Base-by-base conservation (phyloP, 352 stramenopile genomes). In the Globisporangium ultimum region DNA sequence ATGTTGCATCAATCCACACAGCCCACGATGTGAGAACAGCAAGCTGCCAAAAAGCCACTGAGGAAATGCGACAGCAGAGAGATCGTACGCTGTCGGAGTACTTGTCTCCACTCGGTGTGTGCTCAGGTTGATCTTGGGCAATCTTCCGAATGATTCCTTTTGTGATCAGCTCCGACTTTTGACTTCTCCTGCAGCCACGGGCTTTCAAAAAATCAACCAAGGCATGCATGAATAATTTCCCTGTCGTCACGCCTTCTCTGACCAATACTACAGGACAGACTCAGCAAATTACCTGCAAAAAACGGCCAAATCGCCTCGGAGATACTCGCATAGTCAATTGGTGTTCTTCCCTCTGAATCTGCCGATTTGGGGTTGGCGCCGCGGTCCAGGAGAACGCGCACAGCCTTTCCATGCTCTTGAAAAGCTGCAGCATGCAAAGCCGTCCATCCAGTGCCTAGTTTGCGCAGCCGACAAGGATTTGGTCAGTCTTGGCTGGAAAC, bases 81-180 rank as follows among this genome's bases (percentile, higher is more conserved):
- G 8, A 24, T 43, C 56, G 28, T 54, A 68, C 54, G 42, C 54
- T 71, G 21, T 69, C 58, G 2, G 48, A 21, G 24, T 54, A 48
- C 61, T 89, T 88, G 62, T 88, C 78, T 17, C 59, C 56, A 13
- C 48, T 38, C 28, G 57, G 47, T 1, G 48, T 54, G 24, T 87
- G 72, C 48, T 87, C 77, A 1, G 77, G 74, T 47, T 82, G 74
- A 32, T 85, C 76, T 20, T 64, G 32, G 28, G 9, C 28, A 17
- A 88, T 78, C 60, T 88, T 88, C 28, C 74, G 76, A 45, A 88
- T 88, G 55, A 88, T 84, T 17, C 78, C 74, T 66, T 87, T 88
- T 2, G 60, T 50, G 21, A 88, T 53, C 3, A 88, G 64, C 36
- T 87, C 78, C 21, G 74, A 61, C 70, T 88, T 88, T 8, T 63